A percentile compares a stretch with the other conserved stretches of the same genome.
Evolutionary conservation across 164 flowering plant genomes (phyloP).

Genomic region (Paratinospora sagittata): DNA sequence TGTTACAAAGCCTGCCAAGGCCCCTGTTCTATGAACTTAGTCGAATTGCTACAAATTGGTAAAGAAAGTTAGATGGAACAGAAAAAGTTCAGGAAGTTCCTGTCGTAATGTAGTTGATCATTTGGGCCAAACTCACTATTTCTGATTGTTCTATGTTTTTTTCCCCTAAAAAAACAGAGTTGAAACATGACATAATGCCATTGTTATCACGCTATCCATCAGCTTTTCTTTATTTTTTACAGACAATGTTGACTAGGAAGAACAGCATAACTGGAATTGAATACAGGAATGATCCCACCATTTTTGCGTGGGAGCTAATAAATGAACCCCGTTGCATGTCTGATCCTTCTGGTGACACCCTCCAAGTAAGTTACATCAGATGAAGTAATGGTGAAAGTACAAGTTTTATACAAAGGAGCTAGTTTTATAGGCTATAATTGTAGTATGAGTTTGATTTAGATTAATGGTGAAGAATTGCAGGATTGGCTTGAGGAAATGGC

Average conservation of each 20-base stretch:
- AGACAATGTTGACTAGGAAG: constrained; percentile 79
- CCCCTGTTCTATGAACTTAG: too few relatives aligned
- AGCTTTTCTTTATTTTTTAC: constrained; percentile 19
- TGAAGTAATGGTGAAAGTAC: too few relatives aligned
- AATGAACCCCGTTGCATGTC: constrained; percentile 96
- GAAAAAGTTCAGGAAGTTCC: too few relatives aligned
- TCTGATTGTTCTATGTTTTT: neutral
- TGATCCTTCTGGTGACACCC: constrained; percentile 90
- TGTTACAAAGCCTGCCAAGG: too few relatives aligned
- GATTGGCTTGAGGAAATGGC: constrained; percentile 94
- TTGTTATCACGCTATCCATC: neutral
- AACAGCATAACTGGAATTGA: constrained; percentile 78
- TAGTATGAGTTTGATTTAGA: constrained; percentile 13
- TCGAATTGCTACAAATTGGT: too few relatives aligned
- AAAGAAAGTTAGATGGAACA: too few relatives aligned
- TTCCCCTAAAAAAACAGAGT: neutral
- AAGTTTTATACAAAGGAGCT: neutral
- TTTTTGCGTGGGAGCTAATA: constrained; percentile 94
- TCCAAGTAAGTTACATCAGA: constrained; percentile 91
- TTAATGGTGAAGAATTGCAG: constrained; percentile 37
- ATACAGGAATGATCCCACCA: constrained; percentile 88
- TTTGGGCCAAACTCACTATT: neutral
- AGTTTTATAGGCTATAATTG: neutral
- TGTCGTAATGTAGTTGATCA: neutral
- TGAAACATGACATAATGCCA: neutral